phyloP scores from a whole-genome alignment of 1,139 yeast genomes.

The Pichia sp. region DNA sequence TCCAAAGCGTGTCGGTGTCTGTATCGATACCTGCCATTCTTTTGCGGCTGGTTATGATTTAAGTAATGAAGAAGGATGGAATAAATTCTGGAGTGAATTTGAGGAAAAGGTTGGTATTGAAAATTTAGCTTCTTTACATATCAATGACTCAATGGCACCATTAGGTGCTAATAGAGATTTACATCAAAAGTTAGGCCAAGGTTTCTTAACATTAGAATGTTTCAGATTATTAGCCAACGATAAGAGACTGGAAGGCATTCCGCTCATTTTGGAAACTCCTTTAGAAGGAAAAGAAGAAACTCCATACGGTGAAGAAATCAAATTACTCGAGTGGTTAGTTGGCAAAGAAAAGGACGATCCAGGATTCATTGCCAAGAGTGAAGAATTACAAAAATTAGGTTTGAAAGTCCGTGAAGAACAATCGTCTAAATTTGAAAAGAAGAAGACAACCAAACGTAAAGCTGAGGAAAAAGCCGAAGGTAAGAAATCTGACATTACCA shows the following conservation, averaged over 20 bases:
- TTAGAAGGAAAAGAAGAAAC: slow-evolving; percentile 44
- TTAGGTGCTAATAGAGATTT: slow-evolving; percentile 86
- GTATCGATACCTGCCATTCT: slow-evolving; percentile 93
- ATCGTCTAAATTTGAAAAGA: slow-evolving; percentile 32
- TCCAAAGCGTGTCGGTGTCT: slow-evolving; percentile 84
- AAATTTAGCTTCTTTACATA: slow-evolving; percentile 76
- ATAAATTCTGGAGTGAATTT: slow-evolving; percentile 69
- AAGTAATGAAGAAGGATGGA: slow-evolving; percentile 52
- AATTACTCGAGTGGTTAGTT: slow-evolving; percentile 65
- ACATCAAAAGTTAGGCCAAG: slow-evolving; percentile 87
- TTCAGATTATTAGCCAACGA: slow-evolving; percentile 78
- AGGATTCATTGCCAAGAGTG: slow-evolving; percentile 50
- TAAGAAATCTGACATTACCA: slow-evolving; percentile 21
- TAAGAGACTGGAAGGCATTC: slow-evolving; percentile 58
- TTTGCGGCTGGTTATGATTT: slow-evolving; percentile 97
- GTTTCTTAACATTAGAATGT: slow-evolving; percentile 83
- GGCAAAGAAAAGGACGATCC: slow-evolving; percentile 53
- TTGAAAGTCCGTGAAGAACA: slow-evolving; percentile 49
- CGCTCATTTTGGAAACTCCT: slow-evolving; percentile 92
- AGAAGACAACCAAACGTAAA: slow-evolving; percentile 23
- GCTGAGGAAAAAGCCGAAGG: slow-evolving; percentile 13
- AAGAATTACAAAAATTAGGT: slow-evolving; percentile 54
- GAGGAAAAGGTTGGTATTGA: slow-evolving; percentile 72
- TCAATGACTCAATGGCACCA: slow-evolving; percentile 95
- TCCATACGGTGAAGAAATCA: slow-evolving; percentile 80